Evolutionary conservation across 192 early-diverging fungal species (phyloP), one percentile per base, ranked within the genome.

Genomic region (Backusella circina): DNA sequence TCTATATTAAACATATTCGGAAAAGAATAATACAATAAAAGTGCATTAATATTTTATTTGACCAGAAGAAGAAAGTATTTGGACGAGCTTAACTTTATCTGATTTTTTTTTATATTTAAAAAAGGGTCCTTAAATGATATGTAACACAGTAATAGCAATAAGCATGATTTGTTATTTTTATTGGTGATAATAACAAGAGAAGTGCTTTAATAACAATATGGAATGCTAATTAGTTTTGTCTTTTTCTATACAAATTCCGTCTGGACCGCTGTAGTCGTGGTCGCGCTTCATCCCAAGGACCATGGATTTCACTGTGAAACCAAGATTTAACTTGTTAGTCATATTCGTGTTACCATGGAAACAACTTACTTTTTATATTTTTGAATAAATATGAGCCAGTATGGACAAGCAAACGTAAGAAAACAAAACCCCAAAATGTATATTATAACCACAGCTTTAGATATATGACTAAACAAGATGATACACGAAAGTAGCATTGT

Each of bases 211-310:
- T 8, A 67, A 8, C 2, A 36, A 1, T 9, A 35, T 10, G 18
- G 10, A 35, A 38, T 68, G 38, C n/a, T 16, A 13, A 18, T 32
- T 67, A 44, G 44, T 16, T 32, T 67, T 65, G 30, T 35, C 74
- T 28, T 39, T 78, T 78, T 69, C 77, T 35, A 44, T 78, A 78
- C 28, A 72, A 18, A 26, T 41, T 65, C 26, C 77, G 77, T 44
- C 51, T 78, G 16, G 76, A 16, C 16, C 84, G 86, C 67, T 90
- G 90, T 0, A 94, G 83, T 64, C 91, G 88, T 9, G 93, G 93
- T 10, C 90, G 80, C 15, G 96, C 97, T 80, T 97, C 95, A 81
- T 99, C 97, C 97, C 97, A 99, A 44, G 97, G 97, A 4, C 97
- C 97, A 75, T 96, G 93, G 35, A 98, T 97, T 82, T 97, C 95